Base-by-base conservation (phyloP, 1,139 yeast species). In the Arxiozyma bovina region DNA sequence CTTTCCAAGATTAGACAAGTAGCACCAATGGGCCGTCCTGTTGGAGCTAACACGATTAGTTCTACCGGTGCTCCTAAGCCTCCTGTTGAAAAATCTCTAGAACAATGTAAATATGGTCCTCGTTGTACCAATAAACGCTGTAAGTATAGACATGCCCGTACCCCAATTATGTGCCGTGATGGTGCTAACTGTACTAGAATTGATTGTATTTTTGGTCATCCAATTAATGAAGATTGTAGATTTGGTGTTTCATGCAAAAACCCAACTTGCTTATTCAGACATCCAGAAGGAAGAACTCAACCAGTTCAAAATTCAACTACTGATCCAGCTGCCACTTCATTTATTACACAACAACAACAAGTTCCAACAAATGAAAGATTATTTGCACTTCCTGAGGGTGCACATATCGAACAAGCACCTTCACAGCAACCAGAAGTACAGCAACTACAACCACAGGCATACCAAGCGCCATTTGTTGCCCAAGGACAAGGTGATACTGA, bases 201-300 rank as follows among this genome's bases (percentile, higher is more conserved):
- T 52, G 94, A 89, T 70, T 89, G 97, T 73, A 77, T 80, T 51
- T 89, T 87, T 69, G 78, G 85, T 23, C 97, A 89, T 70, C 96
- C 96, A 48, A 73, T 87, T 50, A 77, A 77, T 59, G 91, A 86
- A 65, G 83, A 79, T 53, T 89, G 97, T 73, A 85, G 87, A 63
- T 89, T 83, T 71, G 95, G 90, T 18, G 74, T 75, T 55, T 80
- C 80, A 59, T 89, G 97, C 73, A 79, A 77, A 59, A 87, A 87
- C 68, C 75, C 75, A 54, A 74, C 75, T 55, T 89, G 97, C 75
- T 71, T 82, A 64, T 89, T 76, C 72, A 78, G 79, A 64, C 97
- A 89, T 70, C 95, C 96, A 21, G 84, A 81, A 54, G 94, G 87
- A 12, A 79, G 93, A 63, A 74, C 60, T 4, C 15, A 65, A 11